Evolutionary conservation across 805 yeast species (phyloP).

Genomic region (Spathaspora passalidarum): DNA sequence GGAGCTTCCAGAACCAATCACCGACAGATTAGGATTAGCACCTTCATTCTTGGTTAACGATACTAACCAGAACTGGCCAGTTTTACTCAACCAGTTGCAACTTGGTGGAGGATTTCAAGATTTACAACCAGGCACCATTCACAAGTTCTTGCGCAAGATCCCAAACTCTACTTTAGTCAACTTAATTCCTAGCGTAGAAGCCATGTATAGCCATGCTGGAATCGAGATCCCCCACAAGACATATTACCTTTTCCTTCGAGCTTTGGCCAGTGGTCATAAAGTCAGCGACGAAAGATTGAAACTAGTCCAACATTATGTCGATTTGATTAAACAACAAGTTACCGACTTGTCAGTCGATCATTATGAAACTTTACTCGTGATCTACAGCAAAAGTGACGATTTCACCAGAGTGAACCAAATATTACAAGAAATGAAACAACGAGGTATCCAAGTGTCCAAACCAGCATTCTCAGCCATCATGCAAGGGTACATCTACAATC

Average conservation of each 20-base stretch:
- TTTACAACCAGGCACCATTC: conserved; percentile 29
- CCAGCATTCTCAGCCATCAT: conserved; percentile 54
- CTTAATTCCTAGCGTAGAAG: conserved; percentile 34
- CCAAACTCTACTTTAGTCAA: conserved; percentile 35
- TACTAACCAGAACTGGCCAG: conserved; percentile 44
- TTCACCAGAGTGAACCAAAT: conserved; percentile 36
- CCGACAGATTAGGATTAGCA: conserved; percentile 37
- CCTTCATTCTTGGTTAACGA: conserved; percentile 36
- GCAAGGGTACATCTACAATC: conserved; percentile 55
- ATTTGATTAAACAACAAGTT: conserved; percentile 19
- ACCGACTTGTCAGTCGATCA: conserved; percentile 32
- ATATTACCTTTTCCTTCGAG: conserved; percentile 35
- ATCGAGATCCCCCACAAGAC: conserved; percentile 29
- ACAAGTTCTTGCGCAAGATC: conserved; percentile 35
- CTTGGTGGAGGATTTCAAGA: conserved; percentile 34
- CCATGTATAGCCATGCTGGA: conserved; percentile 33
- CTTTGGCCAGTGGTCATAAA: conserved; percentile 23
- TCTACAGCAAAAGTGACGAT: conserved; percentile 41
- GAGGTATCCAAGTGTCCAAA: conserved; percentile 40
- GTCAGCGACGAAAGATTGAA: conserved; percentile 19
- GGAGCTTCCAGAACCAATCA: conserved; percentile 35
- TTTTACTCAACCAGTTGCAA: conserved; percentile 39
- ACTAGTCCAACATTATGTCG: conserved; percentile 30
- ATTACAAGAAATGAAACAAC: conserved; percentile 34
- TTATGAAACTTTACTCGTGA: conserved; percentile 43